Evolutionary conservation across 768 basidiomycete species (phyloP).

Genomic region (Leccinum fibrillosum): DNA sequence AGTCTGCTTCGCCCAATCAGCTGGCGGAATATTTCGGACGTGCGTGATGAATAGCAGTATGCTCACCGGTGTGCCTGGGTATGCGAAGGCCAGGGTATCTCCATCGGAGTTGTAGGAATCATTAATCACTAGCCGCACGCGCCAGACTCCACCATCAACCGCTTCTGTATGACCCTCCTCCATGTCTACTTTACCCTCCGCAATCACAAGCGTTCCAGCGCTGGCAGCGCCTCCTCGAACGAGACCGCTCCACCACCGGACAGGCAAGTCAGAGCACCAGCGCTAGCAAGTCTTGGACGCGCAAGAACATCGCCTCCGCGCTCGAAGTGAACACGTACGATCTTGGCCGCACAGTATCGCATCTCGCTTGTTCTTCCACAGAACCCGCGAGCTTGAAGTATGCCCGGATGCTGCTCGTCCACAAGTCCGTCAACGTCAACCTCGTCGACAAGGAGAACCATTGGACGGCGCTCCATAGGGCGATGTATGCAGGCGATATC

Average conservation of each 20-base stretch:
- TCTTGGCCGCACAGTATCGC: slow-evolving; percentile 75
- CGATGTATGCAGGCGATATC: slow-evolving; percentile 77
- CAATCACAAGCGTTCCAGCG: slow-evolving; percentile 77
- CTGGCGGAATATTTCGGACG: too few relatives aligned
- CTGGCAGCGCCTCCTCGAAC: slow-evolving; percentile 48
- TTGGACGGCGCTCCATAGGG: slow-evolving; percentile 90
- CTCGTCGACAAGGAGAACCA: slow-evolving; percentile 76
- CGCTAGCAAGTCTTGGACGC: slow-evolving; percentile 57
- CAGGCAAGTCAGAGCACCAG: slow-evolving; percentile 38
- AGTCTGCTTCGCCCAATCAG: too few relatives aligned
- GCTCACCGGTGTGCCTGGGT: too few relatives aligned
- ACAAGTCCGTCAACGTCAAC: slow-evolving; percentile 78
- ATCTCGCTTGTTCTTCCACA: slow-evolving; percentile 68
- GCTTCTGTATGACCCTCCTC: slow-evolving; percentile 61
- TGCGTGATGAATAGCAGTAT: too few relatives aligned
- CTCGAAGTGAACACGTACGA: slow-evolving; percentile 73
- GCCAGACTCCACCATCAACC: too few relatives aligned
- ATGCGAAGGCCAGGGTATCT: too few relatives aligned
- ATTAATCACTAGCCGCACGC: too few relatives aligned
- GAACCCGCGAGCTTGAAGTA: slow-evolving; percentile 71
- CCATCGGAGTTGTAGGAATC: too few relatives aligned
- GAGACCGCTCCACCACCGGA: slow-evolving; percentile 33
- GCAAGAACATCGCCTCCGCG: slow-evolving; percentile 36
- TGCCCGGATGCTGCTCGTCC: slow-evolving; percentile 68
- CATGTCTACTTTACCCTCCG: slow-evolving; percentile 72